These are phyloP conservation scores for Puccinia hordei DNA, from an alignment of 1,284 basidiomycete genomes.

Conservation along the genomic window DNA sequence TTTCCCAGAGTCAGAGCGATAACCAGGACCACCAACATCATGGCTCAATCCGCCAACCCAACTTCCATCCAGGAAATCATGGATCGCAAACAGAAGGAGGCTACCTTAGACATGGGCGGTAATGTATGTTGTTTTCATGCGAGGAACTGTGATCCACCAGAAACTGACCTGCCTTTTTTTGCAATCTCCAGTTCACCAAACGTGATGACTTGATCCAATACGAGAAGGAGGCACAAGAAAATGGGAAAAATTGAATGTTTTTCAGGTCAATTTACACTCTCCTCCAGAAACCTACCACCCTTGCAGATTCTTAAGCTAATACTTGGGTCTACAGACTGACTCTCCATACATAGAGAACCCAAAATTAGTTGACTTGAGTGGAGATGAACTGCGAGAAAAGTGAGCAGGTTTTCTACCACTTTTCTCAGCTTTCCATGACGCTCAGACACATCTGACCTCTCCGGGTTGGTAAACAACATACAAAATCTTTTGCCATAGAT, in stretches of 20 bases:
- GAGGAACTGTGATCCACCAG: background rate
- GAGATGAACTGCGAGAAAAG: slow-evolving; percentile 47
- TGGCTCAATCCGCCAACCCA: slow-evolving; percentile 8
- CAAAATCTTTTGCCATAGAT: slow-evolving; percentile 20
- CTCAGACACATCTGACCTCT: background rate
- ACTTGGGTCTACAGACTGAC: slow-evolving; percentile 17
- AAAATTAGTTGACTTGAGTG: slow-evolving; percentile 19
- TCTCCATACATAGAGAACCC: slow-evolving; percentile 44
- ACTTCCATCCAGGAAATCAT: slow-evolving; percentile 34
- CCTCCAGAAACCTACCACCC: background rate
- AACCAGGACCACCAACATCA: background rate
- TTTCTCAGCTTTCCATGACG: background rate
- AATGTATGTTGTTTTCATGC: background rate
- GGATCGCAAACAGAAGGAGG: slow-evolving; percentile 45
- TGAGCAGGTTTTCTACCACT: background rate
- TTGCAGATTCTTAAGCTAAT: background rate
- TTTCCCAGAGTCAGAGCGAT: background rate
- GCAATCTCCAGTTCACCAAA: slow-evolving; percentile 38
- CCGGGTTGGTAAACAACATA: too few species aligned
- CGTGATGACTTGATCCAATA: slow-evolving; percentile 42
- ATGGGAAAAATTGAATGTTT: slow-evolving; percentile 25
- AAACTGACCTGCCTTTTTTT: background rate
- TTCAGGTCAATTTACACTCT: slow-evolving; percentile 19
- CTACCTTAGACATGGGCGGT: slow-evolving; percentile 30
- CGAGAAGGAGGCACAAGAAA: slow-evolving; percentile 42